phyloP scores from a whole-genome alignment of 441 rosid genomes.

The Brassica balearica region DNA sequence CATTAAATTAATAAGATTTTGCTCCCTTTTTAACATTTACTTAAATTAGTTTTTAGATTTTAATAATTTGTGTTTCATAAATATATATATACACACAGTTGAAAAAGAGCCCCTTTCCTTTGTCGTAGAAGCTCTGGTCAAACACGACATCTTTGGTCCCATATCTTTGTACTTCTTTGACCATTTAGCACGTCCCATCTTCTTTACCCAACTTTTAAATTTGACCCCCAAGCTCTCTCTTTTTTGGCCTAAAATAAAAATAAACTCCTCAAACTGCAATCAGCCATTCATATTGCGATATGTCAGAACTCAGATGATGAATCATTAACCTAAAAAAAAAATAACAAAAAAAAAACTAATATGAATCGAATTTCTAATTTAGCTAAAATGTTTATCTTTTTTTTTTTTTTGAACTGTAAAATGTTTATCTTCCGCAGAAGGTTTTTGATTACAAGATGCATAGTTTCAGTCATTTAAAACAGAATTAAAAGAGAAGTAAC shows the following conservation, averaged over 20 bases:
- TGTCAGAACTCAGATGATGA: not conserved
- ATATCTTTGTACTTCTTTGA: slow-evolving; percentile 30
- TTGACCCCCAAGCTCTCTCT: slow-evolving; percentile 11
- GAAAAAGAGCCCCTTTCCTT: not conserved
- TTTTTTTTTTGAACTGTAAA: not conserved
- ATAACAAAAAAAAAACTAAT: not conserved
- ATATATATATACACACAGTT: not conserved
- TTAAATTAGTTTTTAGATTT: too few species aligned
- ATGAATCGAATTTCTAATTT: not conserved
- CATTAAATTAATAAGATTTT: too few species aligned
- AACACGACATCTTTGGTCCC: slow-evolving; percentile 37
- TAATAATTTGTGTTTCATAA: too few species aligned
- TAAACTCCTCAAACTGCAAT: not conserved
- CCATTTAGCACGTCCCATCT: slow-evolving; percentile 32
- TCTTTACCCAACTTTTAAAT: slow-evolving; percentile 20
- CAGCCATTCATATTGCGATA: not conserved
- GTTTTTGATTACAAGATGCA: slow-evolving; percentile 34
- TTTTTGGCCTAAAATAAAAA: not conserved
- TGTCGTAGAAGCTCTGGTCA: slow-evolving; percentile 22
- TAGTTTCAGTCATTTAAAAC: not conserved
- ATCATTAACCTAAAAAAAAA: slow-evolving; percentile 1
- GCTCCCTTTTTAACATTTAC: too few species aligned
- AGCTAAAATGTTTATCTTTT: not conserved
- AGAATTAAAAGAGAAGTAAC: not conserved
- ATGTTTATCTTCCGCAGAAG: not conserved